Percentiles rank a stretch among this genome's conserved stretches.
Evolutionary conservation across 2,329 filamentous ascomycete species (phyloP).

Genomic region (Keithomyces neogunnii): DNA sequence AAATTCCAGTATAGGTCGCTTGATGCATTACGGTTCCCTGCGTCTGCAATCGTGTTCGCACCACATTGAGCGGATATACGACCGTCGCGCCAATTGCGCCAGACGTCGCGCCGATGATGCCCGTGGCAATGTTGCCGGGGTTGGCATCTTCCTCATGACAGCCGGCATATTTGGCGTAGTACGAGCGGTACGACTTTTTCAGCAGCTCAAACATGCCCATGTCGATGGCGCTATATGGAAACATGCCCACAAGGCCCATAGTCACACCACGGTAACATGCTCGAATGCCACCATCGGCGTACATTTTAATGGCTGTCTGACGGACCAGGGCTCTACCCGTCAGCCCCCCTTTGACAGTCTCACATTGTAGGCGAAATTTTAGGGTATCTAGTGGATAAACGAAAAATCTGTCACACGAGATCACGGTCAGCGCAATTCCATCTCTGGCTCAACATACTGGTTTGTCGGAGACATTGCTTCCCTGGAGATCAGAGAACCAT

Average conservation of each 20-base stretch:
- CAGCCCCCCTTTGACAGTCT: slow-evolving; percentile 78
- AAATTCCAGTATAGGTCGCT: slow-evolving; percentile 81
- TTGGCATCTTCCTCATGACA: slow-evolving; percentile 77
- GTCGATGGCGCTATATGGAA: slow-evolving; percentile 95
- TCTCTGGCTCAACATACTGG: too few species aligned
- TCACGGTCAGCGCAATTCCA: neutral
- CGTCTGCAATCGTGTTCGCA: slow-evolving; percentile 85
- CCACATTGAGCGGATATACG: slow-evolving; percentile 90
- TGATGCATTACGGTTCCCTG: slow-evolving; percentile 92
- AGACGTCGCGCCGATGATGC: slow-evolving; percentile 81
- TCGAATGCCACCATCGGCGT: slow-evolving; percentile 61
- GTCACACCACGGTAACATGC: slow-evolving; percentile 87
- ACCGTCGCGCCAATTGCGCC: slow-evolving; percentile 88
- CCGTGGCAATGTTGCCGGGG: slow-evolving; percentile 75
- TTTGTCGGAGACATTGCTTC: neutral
- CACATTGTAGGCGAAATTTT: slow-evolving; percentile 82
- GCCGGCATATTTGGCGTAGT: slow-evolving; percentile 59
- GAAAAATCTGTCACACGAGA: slow-evolving; percentile 51
- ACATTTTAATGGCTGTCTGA: slow-evolving; percentile 82
- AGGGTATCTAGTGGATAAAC: slow-evolving; percentile 91
- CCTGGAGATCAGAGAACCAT: slow-evolving; percentile 1
- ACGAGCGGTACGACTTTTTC: slow-evolving; percentile 63
- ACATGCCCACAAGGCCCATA: slow-evolving; percentile 92
- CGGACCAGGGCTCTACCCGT: slow-evolving; percentile 76
- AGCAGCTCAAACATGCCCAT: slow-evolving; percentile 91